phyloP scores from a whole-genome alignment of 305 asterid genomes.

The Euphrasia arctica region DNA sequence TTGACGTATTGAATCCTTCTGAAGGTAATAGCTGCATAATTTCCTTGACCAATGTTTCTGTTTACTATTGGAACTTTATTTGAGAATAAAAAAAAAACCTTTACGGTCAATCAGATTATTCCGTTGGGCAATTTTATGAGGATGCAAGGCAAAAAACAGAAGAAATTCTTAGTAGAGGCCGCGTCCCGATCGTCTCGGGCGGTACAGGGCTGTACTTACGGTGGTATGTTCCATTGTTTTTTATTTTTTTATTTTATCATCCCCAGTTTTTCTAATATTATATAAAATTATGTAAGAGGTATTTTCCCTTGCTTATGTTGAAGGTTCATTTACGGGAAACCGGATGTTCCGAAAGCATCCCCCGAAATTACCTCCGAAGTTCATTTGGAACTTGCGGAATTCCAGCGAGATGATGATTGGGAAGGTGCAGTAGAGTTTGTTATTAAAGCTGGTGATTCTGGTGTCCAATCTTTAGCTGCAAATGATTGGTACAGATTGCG shows the following conservation, averaged over 20 bases:
- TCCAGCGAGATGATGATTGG: constrained; percentile 75
- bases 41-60: not conserved
- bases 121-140: constrained; percentile 79
- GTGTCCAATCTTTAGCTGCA: constrained; percentile 59
- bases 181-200: constrained; percentile 87
- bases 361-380: constrained; percentile 67
- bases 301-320: constrained; percentile 27
- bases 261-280: not conserved
- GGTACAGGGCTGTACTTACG: constrained; percentile 97
- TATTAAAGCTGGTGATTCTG: constrained; percentile 79
- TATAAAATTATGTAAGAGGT: constrained; percentile 13
- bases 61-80: not conserved
- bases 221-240: constrained; percentile 50
- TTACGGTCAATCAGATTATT: constrained; percentile 58
- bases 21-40: constrained; percentile 59
- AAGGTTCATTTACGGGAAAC: constrained; percentile 97
- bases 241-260: not conserved
- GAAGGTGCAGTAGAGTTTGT: constrained; percentile 70
- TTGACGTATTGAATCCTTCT: constrained; percentile 87
- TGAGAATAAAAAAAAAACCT: not conserved
- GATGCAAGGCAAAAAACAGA: constrained; percentile 81
- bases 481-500: constrained; percentile 97
- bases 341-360: constrained; percentile 90
- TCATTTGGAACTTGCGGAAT: constrained; percentile 57
- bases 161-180: constrained; percentile 66